Evolutionary conservation across 805 yeast species (phyloP).

Genomic region (Ogataea neopini): DNA sequence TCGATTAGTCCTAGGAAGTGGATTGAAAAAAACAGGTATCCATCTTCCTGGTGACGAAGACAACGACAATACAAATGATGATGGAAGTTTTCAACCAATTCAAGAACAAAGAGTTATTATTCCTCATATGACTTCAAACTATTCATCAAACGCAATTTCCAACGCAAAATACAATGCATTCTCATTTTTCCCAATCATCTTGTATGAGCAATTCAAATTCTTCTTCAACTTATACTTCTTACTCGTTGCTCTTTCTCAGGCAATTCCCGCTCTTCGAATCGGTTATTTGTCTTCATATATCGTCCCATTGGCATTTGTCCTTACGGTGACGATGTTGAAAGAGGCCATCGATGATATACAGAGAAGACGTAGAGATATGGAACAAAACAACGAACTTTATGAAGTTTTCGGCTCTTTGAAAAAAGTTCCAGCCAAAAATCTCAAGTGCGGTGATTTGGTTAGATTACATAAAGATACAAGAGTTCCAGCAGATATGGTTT

Average conservation of each 20-base stretch:
- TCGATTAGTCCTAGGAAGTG: constrained; percentile 26
- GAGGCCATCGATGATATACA: constrained; percentile 94
- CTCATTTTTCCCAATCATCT: constrained; percentile 82
- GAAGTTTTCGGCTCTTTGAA: constrained; percentile 57
- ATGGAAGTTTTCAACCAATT: constrained; percentile 7
- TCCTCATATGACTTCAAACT: constrained; percentile 39
- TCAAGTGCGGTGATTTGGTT: constrained; percentile 86
- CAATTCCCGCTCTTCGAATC: constrained; percentile 82
- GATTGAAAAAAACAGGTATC: constrained; percentile 25
- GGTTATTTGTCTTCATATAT: constrained; percentile 92
- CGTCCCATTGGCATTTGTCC: constrained; percentile 91
- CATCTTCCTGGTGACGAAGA: constrained; percentile 30
- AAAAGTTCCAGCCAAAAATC: constrained; percentile 55
- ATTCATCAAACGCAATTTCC: constrained; percentile 76
- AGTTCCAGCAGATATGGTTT: constrained; percentile 90
- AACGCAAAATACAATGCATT: constrained; percentile 92
- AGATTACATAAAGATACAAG: constrained; percentile 77
- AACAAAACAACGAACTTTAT: constrained; percentile 81
- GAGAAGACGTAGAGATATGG: constrained; percentile 85
- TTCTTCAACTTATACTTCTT: constrained; percentile 92
- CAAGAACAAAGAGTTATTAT: constrained; percentile 38
- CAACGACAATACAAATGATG: constrained; percentile 3
- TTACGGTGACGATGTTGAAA: constrained; percentile 89
- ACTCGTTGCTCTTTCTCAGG: constrained; percentile 91
- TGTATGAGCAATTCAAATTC: constrained; percentile 95